Base-by-base conservation (phyloP, 176 grass and related monocot species). In the Phragmites australis region DNA sequence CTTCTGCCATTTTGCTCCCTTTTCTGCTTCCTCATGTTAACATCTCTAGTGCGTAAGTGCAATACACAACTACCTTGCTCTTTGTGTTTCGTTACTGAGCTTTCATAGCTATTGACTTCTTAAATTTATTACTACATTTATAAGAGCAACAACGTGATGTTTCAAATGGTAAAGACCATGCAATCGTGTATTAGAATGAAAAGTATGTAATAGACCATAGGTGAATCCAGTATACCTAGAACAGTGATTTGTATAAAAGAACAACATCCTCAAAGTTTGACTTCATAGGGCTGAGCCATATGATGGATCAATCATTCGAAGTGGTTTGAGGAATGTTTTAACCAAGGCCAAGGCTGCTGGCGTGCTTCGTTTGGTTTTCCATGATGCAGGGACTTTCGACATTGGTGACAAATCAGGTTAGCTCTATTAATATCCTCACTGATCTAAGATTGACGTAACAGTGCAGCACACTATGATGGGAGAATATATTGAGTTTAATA, bases 301-400 rank as follows among this genome's bases (percentile, higher is more conserved):
- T 72, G 75, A 94, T 87, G 59, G 21, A 81, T 94, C 74, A n/a
- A 17, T 84, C 77, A 88, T 98, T 87, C 86, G 42, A 88, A 86
- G 72, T 40, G 81, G 81, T 39, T 86, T 98, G 46, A 98, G 75
- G 70, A 89, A 76, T 66, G 62, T 98, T 83, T 83, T 98, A 84
- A 82, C 95, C 68, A 94, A 98, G 81, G 59, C 64, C 70, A 94
- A 94, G 68, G 92, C 95, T 81, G 86, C 92, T 68, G 92, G 95
- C 6, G 76, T 98, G 65, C 92, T 98, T 75, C 92, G 95, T 77
- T 82, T 98, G 74, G 90, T 83, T 76, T 98, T 98, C 77, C 95
- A 98, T 83, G 95, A 98, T 79, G 95, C 92, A 58, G 92, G 95
- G 31, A 93, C 95, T 81, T 98, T 89, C 50, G 90, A 94, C 57